These are phyloP conservation scores for Gamarada debralockiae DNA, from an alignment of 495 filamentous ascomycete species.

Conservation along the genomic window DNA sequence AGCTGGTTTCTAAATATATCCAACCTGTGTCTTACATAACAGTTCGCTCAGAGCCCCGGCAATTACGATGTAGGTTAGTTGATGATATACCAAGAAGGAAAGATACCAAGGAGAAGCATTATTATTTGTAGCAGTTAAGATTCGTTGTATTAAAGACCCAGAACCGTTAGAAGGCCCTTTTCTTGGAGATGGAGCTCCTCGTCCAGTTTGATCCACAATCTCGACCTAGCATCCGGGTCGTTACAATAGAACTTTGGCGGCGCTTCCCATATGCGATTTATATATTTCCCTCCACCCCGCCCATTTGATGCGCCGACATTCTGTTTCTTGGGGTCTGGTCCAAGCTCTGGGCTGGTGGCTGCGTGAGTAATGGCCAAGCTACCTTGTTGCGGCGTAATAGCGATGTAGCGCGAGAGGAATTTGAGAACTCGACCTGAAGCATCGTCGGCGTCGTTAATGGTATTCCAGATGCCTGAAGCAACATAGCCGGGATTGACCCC, in stretches of 20 bases:
- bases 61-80: too few relatives aligned
- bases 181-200: constrained; percentile 9
- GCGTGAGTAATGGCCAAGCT: constrained; percentile 9
- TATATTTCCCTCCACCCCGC: constrained; percentile 1
- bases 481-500: constrained; percentile 15
- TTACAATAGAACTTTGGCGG: constrained; percentile 10
- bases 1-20: too few relatives aligned
- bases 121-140: too few relatives aligned
- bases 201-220: constrained; percentile 9
- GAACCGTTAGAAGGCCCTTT: not conserved
- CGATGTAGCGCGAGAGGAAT: not conserved
- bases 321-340: not conserved
- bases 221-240: not conserved
- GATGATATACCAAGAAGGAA: too few relatives aligned
- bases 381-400: constrained; percentile 7
- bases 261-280: constrained; percentile 11
- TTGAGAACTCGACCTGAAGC: not conserved
- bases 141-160: constrained; percentile 4
- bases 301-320: not conserved
- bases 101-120: too few relatives aligned
- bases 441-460: not conserved
- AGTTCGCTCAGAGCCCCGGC: too few relatives aligned
- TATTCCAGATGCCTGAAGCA: constrained; percentile 9
- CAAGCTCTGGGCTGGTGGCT: not conserved
- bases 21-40: too few relatives aligned